Base-by-base conservation (phyloP, 352 stramenopile species). In the Globisporangium mamillatum region DNA sequence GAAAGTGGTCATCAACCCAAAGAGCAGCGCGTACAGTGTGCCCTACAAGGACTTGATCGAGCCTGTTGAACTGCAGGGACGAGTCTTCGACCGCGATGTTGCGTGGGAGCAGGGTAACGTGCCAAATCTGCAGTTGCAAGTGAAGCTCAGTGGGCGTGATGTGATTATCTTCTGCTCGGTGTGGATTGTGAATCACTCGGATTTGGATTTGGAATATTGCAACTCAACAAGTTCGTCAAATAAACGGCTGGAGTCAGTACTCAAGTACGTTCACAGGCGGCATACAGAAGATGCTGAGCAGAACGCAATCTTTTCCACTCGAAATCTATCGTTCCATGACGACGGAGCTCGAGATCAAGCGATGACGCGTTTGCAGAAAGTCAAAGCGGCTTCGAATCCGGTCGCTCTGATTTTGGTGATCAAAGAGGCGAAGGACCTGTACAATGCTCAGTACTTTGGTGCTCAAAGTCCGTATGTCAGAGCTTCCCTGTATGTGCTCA, bases 161-260 rank as follows among this genome's bases (percentile, higher is more conserved):
- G 75, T 95, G 3, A 80, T 93, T n/a, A 80, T 95, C 1, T 96
- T 92, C 66, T 94, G 87, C 65, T 93, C 87, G 12, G 82, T 96
- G 4, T 96, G 89, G 89, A 88, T 96, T 65, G 87, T 96, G 14
- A 96, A 96, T 38, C 89, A 96, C 65, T 90, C 86, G 20, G 84
- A 86, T 48, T 72, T 96, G 10, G 82, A 94, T 67, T 70, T 96
- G 34, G 89, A 95, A 64, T 96, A 96, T 69, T 96, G 89, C 53
- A 91, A 89, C 60, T 89, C 86, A 50, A 83, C 79, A 41, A 94
- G 86, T 55, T 89, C 81, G n/a, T 94, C 88, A 36, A 77, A 75
- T 29, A 79, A 88, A 59, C 75, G 81, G 32, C 71, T 96, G 50
- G 87, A 94, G 46, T 79, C 68, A 8, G 76, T 89, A n/a, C 70